Evolutionary conservation across 2,329 filamentous ascomycete genomes (phyloP), one percentile per base, ranked within the genome.

Genomic region (Ophioceras dolichostomum): DNA sequence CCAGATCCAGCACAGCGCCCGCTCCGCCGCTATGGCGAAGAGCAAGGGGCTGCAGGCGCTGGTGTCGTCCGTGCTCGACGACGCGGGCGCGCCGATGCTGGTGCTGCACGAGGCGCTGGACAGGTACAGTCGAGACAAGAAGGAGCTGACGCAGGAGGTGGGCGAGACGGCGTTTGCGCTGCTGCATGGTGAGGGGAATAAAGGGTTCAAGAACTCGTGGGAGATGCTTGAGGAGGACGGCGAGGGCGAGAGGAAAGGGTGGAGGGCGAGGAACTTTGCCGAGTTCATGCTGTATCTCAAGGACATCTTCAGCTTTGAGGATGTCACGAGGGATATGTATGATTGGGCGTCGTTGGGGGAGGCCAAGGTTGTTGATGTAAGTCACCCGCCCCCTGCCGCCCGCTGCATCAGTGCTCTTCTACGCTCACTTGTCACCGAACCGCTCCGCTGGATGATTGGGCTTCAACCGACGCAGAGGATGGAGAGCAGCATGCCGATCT

Each of bases 141-240:
- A 46, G 2, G 47, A 47, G 10, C 41, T 61, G 24, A 51, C 49
- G 12, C 51, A 57, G 32, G 48, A 57, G 17, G 55, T 58, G 47
- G 47, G 40, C 20, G 49, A 61, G 47, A 56, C 56, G 7, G 50
- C 58, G 1, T 62, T 64, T 37, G 52, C 54, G 4, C 41, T 62
- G 16, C 35, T 37, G 19, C 35, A 37, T 6, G 18, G 28, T 20
- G 20, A 32, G 16, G 30, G 30, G 14, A n/a, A 17, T 13, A n/a
- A 29, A 16, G 48, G 43, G 16, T 50, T 57, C 34, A 40, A 34
- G 10, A 59, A 51, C 31, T 57, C 56, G 21, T 63, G 59, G 59
- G 58, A 60, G 21, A 46, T 57, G 16, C 49, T 62, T 5, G 58
- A 63, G 45, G 59, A 59, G 21, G 59, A 63, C 31, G 59, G 59